phyloP scores from a whole-genome alignment of 441 rosid species.

The Aquilaria agallochum region DNA sequence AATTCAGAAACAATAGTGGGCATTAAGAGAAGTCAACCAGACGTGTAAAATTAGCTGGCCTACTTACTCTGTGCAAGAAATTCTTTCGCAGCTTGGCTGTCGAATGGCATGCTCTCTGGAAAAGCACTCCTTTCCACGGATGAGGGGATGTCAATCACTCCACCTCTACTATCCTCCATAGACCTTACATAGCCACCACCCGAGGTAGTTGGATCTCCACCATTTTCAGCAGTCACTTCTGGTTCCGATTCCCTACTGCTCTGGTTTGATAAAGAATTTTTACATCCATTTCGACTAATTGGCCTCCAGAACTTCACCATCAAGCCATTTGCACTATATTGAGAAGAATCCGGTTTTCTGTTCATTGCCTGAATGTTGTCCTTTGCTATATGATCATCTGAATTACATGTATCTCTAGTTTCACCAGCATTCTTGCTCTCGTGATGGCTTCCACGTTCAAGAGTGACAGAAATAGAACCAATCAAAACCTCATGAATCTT shows the following conservation, averaged over 20 bases:
- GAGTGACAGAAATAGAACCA: constrained; percentile 77
- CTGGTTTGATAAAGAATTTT: constrained; percentile 25
- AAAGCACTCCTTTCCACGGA: constrained; percentile 6
- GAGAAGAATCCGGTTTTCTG: constrained; percentile 27
- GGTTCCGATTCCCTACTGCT: constrained; percentile 34
- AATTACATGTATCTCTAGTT: constrained; percentile 21
- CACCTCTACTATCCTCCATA: constrained; percentile 7
- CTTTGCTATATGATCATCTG: constrained; percentile 41
- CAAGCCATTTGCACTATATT: constrained; percentile 30
- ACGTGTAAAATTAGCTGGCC: not conserved
- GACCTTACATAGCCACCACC: constrained; percentile 28
- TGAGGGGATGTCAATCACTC: constrained; percentile 10
- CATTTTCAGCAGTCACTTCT: constrained; percentile 18
- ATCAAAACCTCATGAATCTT: constrained; percentile 61
- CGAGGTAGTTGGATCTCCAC: constrained; percentile 19
- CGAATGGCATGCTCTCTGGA: constrained; percentile 35
- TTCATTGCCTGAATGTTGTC: constrained; percentile 33
- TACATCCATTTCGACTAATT: constrained; percentile 56
- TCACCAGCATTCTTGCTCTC: constrained; percentile 34
- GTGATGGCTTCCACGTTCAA: constrained; percentile 36
- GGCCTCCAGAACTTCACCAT: constrained; percentile 67
- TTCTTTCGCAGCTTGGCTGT: constrained; percentile 54
- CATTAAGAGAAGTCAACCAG: not conserved
- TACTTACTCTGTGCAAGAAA: constrained; percentile 81
- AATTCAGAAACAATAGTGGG: not conserved